Conservation (phyloP, 1,139 yeast species). For the Candida labiduridarum region DNA sequence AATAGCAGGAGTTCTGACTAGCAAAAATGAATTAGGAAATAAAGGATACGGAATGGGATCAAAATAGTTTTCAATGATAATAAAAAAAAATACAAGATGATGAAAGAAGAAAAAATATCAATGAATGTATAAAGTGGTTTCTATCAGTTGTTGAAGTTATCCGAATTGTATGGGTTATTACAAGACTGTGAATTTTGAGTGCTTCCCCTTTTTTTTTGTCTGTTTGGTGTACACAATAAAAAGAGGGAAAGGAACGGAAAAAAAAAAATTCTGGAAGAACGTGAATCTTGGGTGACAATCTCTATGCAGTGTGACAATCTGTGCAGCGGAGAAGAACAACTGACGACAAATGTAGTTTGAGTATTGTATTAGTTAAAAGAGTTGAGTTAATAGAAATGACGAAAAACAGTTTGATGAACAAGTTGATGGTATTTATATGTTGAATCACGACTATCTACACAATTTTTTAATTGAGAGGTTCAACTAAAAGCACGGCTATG, state of each 20-base stretch:
- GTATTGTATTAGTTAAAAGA: no score
- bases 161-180: neutral
- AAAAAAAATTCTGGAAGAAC: neutral
- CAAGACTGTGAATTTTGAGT: neutral
- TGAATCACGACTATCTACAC: no score
- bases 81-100: neutral
- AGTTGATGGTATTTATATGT: no score
- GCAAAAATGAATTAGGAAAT: neutral
- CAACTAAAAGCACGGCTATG: no score
- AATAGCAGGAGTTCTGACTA: conserved; percentile 1
- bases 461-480: no score
- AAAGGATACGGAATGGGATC: neutral
- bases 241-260: neutral
- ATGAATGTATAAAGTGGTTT: neutral
- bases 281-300: neutral
- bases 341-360: no score
- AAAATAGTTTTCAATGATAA: neutral
- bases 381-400: no score
- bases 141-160: neutral
- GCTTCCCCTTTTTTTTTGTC: neutral
- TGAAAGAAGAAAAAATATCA: neutral
- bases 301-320: no score
- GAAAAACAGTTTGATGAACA: no score
- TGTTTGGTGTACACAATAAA: neutral
- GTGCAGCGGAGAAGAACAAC: no score